Evolutionary conservation across 768 basidiomycete species (phyloP).

Genomic region (Tulasnella sp.): DNA sequence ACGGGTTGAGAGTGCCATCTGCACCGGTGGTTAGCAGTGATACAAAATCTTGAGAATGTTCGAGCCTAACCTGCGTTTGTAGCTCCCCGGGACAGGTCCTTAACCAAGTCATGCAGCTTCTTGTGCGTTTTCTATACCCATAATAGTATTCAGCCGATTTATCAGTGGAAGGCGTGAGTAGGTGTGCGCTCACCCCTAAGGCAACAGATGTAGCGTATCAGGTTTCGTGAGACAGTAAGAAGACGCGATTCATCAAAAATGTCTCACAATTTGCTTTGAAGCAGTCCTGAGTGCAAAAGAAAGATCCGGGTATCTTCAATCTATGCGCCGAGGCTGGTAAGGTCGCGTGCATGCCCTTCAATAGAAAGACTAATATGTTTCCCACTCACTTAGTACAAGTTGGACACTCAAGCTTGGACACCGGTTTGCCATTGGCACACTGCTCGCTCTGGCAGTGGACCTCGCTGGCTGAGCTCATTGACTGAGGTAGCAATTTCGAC

Average conservation of each 20-base stretch:
- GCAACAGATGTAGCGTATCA: not conserved
- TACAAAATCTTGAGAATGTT: not conserved
- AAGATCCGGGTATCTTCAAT: conserved; percentile 70
- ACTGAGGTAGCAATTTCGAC: conserved; percentile 3
- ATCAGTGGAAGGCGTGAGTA: not conserved
- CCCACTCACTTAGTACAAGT: conserved; percentile 76
- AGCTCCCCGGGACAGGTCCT: conserved; percentile 27
- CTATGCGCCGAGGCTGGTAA: conserved; percentile 28
- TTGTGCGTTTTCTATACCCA: conserved; percentile 67
- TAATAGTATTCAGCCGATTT: too few species aligned
- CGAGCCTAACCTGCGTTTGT: conserved; percentile 16
- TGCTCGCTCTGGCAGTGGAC: conserved; percentile 15
- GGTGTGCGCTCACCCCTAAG: conserved; percentile 6
- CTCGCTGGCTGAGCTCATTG: conserved; percentile 7
- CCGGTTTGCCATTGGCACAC: conserved; percentile 54
- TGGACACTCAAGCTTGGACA: conserved; percentile 82
- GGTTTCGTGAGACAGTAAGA: not conserved
- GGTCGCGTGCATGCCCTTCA: conserved; percentile 9
- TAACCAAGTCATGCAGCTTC: conserved; percentile 45
- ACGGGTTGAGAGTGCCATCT: conserved; percentile 76
- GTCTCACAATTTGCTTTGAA: conserved; percentile 88
- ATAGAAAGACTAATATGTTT: conserved; percentile 18
- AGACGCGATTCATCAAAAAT: not conserved
- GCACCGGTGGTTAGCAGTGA: not conserved
- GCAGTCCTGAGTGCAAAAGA: conserved; percentile 91